Evolutionary conservation across 129 eudicot genomes (phyloP).

Genomic region (Chrysanthemum lavandulifolium): DNA sequence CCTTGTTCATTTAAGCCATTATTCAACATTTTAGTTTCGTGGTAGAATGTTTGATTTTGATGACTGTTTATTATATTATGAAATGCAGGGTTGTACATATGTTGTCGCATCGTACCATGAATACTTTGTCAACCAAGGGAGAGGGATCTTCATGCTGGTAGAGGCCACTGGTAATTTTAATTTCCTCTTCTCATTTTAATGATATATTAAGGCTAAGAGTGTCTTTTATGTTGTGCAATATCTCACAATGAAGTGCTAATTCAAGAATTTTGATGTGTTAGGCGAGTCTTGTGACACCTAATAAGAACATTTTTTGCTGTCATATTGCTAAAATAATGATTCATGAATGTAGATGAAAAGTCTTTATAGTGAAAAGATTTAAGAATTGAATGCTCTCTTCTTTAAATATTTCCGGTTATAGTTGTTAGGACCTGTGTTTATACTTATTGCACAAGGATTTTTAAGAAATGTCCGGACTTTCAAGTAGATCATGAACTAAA

Average conservation of each 20-base stretch:
- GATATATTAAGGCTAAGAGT: background rate
- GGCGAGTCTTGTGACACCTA: background rate
- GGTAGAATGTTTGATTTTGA: background rate
- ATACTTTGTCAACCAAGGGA: constrained; percentile 60
- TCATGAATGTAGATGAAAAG: background rate
- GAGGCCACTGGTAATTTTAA: constrained; percentile 70
- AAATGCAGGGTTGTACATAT: constrained; percentile 68
- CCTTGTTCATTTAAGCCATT: background rate
- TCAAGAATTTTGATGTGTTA: background rate
- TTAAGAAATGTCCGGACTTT: too few species aligned
- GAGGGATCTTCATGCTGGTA: constrained; percentile 61
- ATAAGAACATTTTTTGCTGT: background rate
- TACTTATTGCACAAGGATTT: background rate
- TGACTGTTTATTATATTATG: constrained; percentile 9
- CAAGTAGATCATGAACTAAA: too few species aligned
- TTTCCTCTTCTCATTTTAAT: background rate
- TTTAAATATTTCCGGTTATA: background rate
- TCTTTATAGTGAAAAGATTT: background rate
- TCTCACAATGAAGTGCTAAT: constrained; percentile 10
- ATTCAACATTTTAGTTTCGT: background rate
- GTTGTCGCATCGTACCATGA: constrained; percentile 59
- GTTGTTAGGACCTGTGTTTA: background rate
- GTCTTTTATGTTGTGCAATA: background rate
- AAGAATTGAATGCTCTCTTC: background rate
- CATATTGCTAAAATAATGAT: background rate